Evolutionary conservation across 768 basidiomycete genomes (phyloP), one percentile per base, ranked within the genome.

Genomic region (Fomitopsis pulvina): DNA sequence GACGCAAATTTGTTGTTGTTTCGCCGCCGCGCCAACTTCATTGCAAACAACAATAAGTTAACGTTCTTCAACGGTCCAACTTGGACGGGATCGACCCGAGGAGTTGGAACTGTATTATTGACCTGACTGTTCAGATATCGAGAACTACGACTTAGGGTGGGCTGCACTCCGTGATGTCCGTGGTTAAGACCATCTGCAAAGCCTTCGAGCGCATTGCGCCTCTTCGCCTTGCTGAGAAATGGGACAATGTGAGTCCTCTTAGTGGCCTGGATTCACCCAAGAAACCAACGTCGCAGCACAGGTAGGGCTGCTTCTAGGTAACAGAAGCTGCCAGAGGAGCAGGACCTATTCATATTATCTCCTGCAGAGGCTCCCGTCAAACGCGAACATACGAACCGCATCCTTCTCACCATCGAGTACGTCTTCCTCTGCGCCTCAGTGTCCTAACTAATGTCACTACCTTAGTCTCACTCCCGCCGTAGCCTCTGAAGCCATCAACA

Each of bases 121-220:
- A n/a, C n/a, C n/a, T n/a, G n/a, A n/a, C n/a, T n/a, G n/a, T n/a
- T n/a, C n/a, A n/a, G n/a, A n/a, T n/a, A n/a, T n/a, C n/a, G n/a
- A n/a, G n/a, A n/a, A n/a, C n/a, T n/a, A n/a, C n/a, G n/a, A n/a
- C n/a, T n/a, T n/a, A n/a, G n/a, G n/a, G n/a, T n/a, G n/a, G n/a
- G n/a, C n/a, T n/a, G n/a, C n/a, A n/a, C n/a, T n/a, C n/a, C n/a
- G n/a, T n/a, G n/a, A 56, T 65, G 62, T 64, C 67, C 10, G 49
- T 74, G 27, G 60, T 81, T 11, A 81, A 76, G 63, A 68, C 73
- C 27, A 78, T 85, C 10, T 78, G 76, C 57, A 74, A 70, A 38
- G 81, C 83, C 0, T 86, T 92, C 84, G 85, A 88, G 54, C 77
- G 81, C 24, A 87, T 96, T 55, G 92, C 93, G 1, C 94, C 94